These are phyloP conservation scores for Mycena amicta DNA, from an alignment of 768 basidiomycete species.

Conservation along the genomic window DNA sequence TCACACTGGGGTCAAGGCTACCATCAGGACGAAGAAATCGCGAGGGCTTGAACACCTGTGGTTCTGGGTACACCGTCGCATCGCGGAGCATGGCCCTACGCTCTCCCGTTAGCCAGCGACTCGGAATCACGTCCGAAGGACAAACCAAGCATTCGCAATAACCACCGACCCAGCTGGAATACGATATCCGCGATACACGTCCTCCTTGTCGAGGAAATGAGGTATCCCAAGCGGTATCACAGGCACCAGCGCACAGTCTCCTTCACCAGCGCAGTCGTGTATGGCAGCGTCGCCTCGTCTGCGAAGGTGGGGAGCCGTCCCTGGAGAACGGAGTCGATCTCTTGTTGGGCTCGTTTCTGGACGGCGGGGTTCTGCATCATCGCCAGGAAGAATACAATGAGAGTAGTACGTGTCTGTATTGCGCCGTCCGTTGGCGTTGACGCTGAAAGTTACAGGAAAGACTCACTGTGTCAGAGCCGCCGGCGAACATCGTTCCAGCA, in stretches of 20 bases:
- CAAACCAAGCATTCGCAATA: constrained; percentile 8
- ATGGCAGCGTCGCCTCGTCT: constrained; percentile 1
- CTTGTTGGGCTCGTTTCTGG: constrained; percentile 31
- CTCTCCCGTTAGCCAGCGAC: background rate
- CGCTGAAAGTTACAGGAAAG: background rate
- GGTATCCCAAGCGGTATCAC: background rate
- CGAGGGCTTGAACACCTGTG: constrained; percentile 4
- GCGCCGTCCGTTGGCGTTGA: background rate
- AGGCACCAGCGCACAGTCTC: constrained; percentile 6
- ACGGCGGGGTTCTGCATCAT: constrained; percentile 31
- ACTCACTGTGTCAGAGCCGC: constrained; percentile 40
- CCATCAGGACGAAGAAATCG: constrained; percentile 5
- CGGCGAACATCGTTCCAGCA: constrained; percentile 36
- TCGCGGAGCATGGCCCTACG: constrained; percentile 5
- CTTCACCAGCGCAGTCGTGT: constrained; percentile 8
- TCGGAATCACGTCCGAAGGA: background rate
- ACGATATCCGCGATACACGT: constrained; percentile 19
- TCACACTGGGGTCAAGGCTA: background rate
- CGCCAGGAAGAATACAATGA: constrained; percentile 29
- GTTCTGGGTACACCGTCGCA: constrained; percentile 7
- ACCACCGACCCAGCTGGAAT: constrained; percentile 16
- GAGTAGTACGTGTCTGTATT: constrained; percentile 11
- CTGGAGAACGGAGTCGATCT: constrained; percentile 31
- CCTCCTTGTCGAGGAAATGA: constrained; percentile 13
- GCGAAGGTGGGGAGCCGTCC: background rate